A percentile compares a stretch with the other conserved stretches of the same genome.
Evolutionary conservation across 164 flowering plant genomes (phyloP).

Genomic region (Vitis riparia): DNA sequence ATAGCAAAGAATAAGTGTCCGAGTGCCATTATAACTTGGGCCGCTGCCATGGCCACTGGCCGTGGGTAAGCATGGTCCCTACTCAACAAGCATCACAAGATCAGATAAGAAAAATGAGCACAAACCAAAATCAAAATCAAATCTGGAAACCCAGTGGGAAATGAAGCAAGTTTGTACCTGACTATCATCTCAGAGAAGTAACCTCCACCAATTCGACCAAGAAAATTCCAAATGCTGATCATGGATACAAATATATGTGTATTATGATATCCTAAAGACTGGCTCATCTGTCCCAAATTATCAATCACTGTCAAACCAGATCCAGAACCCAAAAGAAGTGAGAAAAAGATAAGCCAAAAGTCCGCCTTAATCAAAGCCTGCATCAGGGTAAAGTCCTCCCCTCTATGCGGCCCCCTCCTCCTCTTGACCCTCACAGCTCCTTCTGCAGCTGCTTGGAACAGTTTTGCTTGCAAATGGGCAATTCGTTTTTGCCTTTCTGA

Average conservation of each 20-base stretch:
- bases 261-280: slow-evolving; percentile 81
- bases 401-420: slow-evolving; percentile 87
- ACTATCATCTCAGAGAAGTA: slow-evolving; percentile 88
- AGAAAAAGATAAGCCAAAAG: slow-evolving; percentile 88
- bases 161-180: slow-evolving; percentile 39
- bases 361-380: slow-evolving; percentile 96
- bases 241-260: slow-evolving; percentile 92
- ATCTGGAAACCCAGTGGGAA: background rate
- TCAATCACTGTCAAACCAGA: slow-evolving; percentile 99
- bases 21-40: slow-evolving; percentile 76
- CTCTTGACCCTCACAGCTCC: slow-evolving; percentile 97
- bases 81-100: slow-evolving; percentile 10
- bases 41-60: slow-evolving; percentile 74
- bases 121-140: background rate
- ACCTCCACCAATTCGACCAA: slow-evolving; percentile 98
- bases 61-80: slow-evolving; percentile 93
- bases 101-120: background rate
- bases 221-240: slow-evolving; percentile 99
- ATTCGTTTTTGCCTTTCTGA: slow-evolving; percentile 79
- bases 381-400: slow-evolving; percentile 89
- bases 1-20: slow-evolving; percentile 81
- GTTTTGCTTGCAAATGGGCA: slow-evolving; percentile 74
- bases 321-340: slow-evolving; percentile 86
- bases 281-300: slow-evolving; percentile 96
- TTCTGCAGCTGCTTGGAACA: slow-evolving; percentile 94